phyloP scores from a whole-genome alignment of 805 yeast species.

The Starmerella apis region DNA sequence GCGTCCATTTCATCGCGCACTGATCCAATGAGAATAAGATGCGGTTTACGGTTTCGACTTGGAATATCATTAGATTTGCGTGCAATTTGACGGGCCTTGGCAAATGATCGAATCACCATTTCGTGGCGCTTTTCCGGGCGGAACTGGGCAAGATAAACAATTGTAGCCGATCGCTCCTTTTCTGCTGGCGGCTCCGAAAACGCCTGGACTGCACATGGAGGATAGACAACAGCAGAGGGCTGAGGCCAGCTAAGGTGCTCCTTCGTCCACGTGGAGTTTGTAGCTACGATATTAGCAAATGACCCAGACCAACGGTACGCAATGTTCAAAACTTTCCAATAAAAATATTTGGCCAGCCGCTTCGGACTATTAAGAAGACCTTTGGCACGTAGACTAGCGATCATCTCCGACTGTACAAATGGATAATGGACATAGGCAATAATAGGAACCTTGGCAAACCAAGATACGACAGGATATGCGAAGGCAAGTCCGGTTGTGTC shows the following conservation, averaged over 20 bases:
- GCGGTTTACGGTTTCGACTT: slow-evolving; percentile 35
- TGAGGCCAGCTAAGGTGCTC: slow-evolving; percentile 71
- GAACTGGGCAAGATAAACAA: slow-evolving; percentile 74
- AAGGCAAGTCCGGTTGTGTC: slow-evolving; percentile 96
- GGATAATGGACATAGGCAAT: slow-evolving; percentile 93
- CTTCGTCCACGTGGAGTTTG: slow-evolving; percentile 88
- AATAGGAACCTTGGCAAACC: slow-evolving; percentile 58
- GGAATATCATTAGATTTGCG: slow-evolving; percentile 16
- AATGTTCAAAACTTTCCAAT: slow-evolving; percentile 62
- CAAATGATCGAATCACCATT: slow-evolving; percentile 55
- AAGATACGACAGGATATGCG: slow-evolving; percentile 54
- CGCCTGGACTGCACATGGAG: slow-evolving; percentile 76
- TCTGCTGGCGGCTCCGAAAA: slow-evolving; percentile 30
- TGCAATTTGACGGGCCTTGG: slow-evolving; percentile 35
- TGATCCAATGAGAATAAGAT: slow-evolving; percentile 69
- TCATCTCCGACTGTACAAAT: slow-evolving; percentile 78
- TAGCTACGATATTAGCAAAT: slow-evolving; percentile 52
- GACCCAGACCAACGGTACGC: slow-evolving; percentile 58
- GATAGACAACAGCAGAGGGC: slow-evolving; percentile 50
- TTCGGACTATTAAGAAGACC: slow-evolving; percentile 31
- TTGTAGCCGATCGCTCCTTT: slow-evolving; percentile 22
- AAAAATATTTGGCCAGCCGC: slow-evolving; percentile 33
- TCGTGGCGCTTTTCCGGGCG: slow-evolving; percentile 90
- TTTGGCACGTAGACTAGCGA: slow-evolving; percentile 20
- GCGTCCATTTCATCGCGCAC: slow-evolving; percentile 64